Conservation (phyloP, 257 asterid genomes). For the Vinca minor region DNA sequence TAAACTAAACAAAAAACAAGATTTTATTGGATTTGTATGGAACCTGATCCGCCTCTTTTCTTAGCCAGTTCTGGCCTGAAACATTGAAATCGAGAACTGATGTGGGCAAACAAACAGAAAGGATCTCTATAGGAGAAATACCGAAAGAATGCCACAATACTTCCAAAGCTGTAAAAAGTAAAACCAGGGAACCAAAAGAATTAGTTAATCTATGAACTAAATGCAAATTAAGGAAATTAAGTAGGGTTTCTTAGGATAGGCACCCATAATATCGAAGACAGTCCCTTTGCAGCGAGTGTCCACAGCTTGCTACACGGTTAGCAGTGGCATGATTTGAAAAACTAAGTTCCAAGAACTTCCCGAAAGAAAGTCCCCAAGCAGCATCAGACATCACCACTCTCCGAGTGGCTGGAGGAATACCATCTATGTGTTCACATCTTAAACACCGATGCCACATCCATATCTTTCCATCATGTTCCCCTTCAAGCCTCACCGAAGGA, state of each 20-base stretch:
- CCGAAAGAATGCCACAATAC: slow-evolving; percentile 80
- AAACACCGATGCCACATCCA: slow-evolving; percentile 99
- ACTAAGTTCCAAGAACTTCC: slow-evolving; percentile 95
- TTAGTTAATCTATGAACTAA: neutral
- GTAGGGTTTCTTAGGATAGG: neutral
- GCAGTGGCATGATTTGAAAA: slow-evolving; percentile 89
- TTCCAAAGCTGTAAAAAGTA: slow-evolving; percentile 62
- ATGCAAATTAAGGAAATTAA: slow-evolving; percentile 6
- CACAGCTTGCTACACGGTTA: slow-evolving; percentile 89
- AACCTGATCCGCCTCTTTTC: slow-evolving; percentile 73
- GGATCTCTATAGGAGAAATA: slow-evolving; percentile 78
- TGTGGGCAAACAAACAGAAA: slow-evolving; percentile 76
- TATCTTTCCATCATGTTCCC: slow-evolving; percentile 82
- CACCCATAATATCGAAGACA: slow-evolving; percentile 95
- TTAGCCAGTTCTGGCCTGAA: slow-evolving; percentile 56
- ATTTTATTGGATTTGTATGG: slow-evolving; percentile 1
- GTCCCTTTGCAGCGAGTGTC: slow-evolving; percentile 95
- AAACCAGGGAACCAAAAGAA: slow-evolving; percentile 4
- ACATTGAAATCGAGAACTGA: slow-evolving; percentile 61
- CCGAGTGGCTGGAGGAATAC: slow-evolving; percentile 79
- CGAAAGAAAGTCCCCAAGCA: slow-evolving; percentile 98
- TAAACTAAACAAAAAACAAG: too few species aligned
- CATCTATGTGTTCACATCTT: slow-evolving; percentile 49
- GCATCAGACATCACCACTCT: slow-evolving; percentile 88
- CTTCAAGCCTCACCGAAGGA: slow-evolving; percentile 60